A percentile compares a stretch with the other conserved stretches of the same genome.
These are phyloP conservation scores for Naematelia aurantialba DNA, from an alignment of 768 basidiomycete species.

Conservation along the genomic window DNA sequence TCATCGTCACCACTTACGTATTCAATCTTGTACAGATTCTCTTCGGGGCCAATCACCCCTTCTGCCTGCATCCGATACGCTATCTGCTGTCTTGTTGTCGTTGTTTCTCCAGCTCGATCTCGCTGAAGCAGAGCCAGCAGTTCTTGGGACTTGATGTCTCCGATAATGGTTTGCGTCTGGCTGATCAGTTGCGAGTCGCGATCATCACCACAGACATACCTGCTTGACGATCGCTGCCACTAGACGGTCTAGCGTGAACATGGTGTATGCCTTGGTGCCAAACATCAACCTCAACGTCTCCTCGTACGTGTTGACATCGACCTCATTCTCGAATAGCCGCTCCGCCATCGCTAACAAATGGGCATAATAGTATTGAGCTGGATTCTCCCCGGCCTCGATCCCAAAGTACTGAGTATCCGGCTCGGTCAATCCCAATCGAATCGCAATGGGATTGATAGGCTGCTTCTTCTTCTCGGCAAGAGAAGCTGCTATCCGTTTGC, in stretches of 20 bases:
- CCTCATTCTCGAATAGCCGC: constrained; percentile 85
- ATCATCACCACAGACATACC: constrained; percentile 59
- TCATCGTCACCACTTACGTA: constrained; percentile 44
- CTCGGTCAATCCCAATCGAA: constrained; percentile 80
- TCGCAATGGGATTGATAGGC: constrained; percentile 64
- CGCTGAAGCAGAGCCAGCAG: constrained; percentile 70
- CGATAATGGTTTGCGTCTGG: constrained; percentile 79
- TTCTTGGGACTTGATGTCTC: constrained; percentile 82
- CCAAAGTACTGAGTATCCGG: constrained; percentile 43
- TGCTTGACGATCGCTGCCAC: constrained; percentile 87
- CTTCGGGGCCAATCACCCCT: constrained; percentile 50
- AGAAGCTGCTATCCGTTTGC: constrained; percentile 73
- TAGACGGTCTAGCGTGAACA: constrained; percentile 92
- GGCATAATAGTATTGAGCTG: constrained; percentile 71
- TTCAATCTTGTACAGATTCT: constrained; percentile 54
- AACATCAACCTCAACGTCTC: constrained; percentile 83
- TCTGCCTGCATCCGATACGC: constrained; percentile 54
- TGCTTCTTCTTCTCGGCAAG: constrained; percentile 57
- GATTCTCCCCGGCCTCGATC: constrained; percentile 48
- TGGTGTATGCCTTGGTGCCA: constrained; percentile 68
- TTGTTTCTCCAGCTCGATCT: constrained; percentile 54
- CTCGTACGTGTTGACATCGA: constrained; percentile 88
- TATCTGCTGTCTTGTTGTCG: constrained; percentile 50
- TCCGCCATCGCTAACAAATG: constrained; percentile 87
- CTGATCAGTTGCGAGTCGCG: constrained; percentile 58